A percentile compares a stretch with the other conserved stretches of the same genome.
Conservation (phyloP, 305 asterid species). For the Fraxinus velutina region DNA sequence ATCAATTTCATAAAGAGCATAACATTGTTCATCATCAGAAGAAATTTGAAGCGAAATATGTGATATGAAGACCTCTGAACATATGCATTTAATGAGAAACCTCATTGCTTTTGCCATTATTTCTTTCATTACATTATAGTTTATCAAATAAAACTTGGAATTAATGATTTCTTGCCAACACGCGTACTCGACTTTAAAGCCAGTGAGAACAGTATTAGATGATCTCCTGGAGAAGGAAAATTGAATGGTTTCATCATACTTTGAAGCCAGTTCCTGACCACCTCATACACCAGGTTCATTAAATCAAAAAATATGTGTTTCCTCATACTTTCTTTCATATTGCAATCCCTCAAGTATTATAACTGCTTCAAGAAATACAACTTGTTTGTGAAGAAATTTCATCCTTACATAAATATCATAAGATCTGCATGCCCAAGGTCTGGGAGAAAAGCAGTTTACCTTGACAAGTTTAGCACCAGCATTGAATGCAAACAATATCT, state of each 20-base stretch:
- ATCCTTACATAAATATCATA: not conserved
- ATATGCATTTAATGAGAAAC: not conserved
- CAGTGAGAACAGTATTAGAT: not conserved
- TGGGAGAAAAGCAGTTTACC: conserved; percentile 31
- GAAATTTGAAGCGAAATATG: not conserved
- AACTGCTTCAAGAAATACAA: not conserved
- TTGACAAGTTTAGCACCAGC: conserved; percentile 74
- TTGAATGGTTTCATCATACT: not conserved
- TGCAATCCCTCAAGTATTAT: not conserved
- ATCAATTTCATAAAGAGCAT: not conserved
- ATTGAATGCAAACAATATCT: conserved; percentile 62
- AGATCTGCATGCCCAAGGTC: not conserved
- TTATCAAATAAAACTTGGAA: not conserved
- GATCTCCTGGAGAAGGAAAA: not conserved
- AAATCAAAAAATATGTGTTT: not conserved
- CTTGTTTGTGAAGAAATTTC: not conserved
- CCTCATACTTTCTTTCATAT: not conserved
- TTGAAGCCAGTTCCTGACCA: not conserved
- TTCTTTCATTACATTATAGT: not conserved
- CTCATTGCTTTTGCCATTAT: not conserved
- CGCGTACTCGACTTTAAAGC: not conserved
- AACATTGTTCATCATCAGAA: not conserved
- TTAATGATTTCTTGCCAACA: not conserved
- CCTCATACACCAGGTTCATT: not conserved
- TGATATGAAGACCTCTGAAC: not conserved